Evolutionary conservation across 352 stramenopile species (phyloP), one percentile per base, ranked within the genome.

Genomic region (Globisporangium cederbergense): DNA sequence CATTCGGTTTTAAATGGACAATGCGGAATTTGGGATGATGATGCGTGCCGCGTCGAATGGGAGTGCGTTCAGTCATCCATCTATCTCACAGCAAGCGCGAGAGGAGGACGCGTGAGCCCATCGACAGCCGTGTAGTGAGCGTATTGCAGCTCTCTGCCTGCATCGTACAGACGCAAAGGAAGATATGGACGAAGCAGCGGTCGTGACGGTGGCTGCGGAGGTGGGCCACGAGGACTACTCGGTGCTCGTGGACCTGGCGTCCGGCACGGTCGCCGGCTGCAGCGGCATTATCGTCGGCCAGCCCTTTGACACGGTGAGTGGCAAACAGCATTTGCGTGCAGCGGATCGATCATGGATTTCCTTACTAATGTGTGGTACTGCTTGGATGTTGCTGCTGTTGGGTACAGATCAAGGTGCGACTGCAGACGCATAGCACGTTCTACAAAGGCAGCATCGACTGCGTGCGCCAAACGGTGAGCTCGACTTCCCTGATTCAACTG

Each of bases 281-380:
- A 77, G 68, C 60, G 77, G 78, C 51, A 86, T 86, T 47, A 70
- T 88, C 65, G 78, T 86, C 16, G 78, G 78, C 1, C 78, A 88
- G 72, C 78, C 78, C 9, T 83, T 88, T 61, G 78, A 88, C 50
- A 88, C 78, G 65, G 70, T 77, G 66, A 40, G 66, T 3, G 22
- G 11, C 34, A 28, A 6, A 3, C 3, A 38, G 14, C 1, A 14
- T 3, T n/a, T 53, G 47, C 42, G 2, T 42, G 43, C 22, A 49
- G 43, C 43, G 20, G 16, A 16, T 49, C 14, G 42, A 20, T 20
- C 14, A 8, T 47, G 4, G 3, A 28, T 28, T 1, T 28, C 1
- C 1, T 28, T 28, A 28, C 25, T 28, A 28, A 28, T 28, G 25
- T 28, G 25, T 28, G 25, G 1, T 28, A 28, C 1, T 28, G 25